A percentile compares a stretch with the other conserved stretches of the same genome.
These are phyloP conservation scores for Herpomyces periplanetae DNA, from an alignment of 2,329 filamentous ascomycete genomes.

Conservation along the genomic window DNA sequence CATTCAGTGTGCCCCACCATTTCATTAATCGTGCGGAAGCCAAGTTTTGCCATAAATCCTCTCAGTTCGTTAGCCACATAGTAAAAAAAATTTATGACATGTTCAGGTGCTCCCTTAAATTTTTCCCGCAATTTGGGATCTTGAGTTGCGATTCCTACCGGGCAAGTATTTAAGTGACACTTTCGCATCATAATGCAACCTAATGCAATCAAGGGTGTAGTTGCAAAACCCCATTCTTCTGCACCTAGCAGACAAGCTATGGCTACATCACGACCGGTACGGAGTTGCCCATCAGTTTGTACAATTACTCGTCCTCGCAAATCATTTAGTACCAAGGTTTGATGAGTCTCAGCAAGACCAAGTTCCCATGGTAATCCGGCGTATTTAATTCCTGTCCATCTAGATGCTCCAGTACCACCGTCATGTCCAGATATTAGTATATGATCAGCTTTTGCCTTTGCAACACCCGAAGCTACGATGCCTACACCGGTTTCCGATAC, in stretches of 20 bases:
- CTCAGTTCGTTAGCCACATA: slow-evolving; percentile 83
- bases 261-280: slow-evolving; percentile 66
- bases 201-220: slow-evolving; percentile 75
- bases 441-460: slow-evolving; percentile 86
- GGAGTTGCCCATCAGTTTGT: slow-evolving; percentile 74
- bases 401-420: slow-evolving; percentile 72
- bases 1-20: slow-evolving; percentile 81
- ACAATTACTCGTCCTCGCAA: slow-evolving; percentile 78
- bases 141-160: slow-evolving; percentile 77
- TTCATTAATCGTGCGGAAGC: slow-evolving; percentile 78
- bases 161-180: slow-evolving; percentile 34
- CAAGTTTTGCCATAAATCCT: slow-evolving; percentile 81
- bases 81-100: slow-evolving; percentile 97
- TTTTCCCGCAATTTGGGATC: slow-evolving; percentile 79
- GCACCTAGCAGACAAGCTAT: slow-evolving; percentile 79
- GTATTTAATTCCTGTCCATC: slow-evolving; percentile 97
- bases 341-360: slow-evolving; percentile 81
- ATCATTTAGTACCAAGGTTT: slow-evolving; percentile 79
- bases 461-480: slow-evolving; percentile 85
- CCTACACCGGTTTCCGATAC: slow-evolving; percentile 90
- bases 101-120: slow-evolving; percentile 65
- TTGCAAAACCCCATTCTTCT: slow-evolving; percentile 94
- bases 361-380: slow-evolving; percentile 86
- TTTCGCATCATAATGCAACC: slow-evolving; percentile 84
- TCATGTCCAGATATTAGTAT: slow-evolving; percentile 89